Percentiles rank a stretch among this genome's conserved stretches.
Evolutionary conservation across 2,329 filamentous ascomycete species (phyloP).

Genomic region (Neurospora sp.): DNA sequence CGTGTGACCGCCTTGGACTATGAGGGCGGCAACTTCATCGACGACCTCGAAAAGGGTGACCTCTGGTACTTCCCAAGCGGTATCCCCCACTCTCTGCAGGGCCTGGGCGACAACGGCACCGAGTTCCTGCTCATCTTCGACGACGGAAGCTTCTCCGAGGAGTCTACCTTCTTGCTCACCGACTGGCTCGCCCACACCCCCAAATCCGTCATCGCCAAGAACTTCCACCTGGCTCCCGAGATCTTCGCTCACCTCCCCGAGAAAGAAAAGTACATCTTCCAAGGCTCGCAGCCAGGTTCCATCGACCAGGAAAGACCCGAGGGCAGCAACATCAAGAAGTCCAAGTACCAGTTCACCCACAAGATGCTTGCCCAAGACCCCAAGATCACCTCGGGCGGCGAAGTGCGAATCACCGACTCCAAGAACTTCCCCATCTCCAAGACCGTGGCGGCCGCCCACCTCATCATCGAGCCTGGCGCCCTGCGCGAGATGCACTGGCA

Average conservation of each 20-base stretch:
- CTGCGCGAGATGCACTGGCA: slow-evolving; percentile 80
- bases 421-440: slow-evolving; percentile 64
- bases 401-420: slow-evolving; percentile 67
- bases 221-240: slow-evolving; percentile 63
- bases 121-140: slow-evolving; percentile 41
- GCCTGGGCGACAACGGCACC: slow-evolving; percentile 51
- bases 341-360: slow-evolving; percentile 59
- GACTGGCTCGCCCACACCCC: slow-evolving; percentile 68
- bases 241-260: slow-evolving; percentile 59
- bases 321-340: slow-evolving; percentile 53
- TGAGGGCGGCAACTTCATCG: slow-evolving; percentile 67
- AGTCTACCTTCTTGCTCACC: slow-evolving; percentile 62
- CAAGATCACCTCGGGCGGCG: slow-evolving; percentile 54
- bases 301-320: slow-evolving; percentile 56
- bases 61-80: slow-evolving; percentile 75
- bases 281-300: slow-evolving; percentile 52
- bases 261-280: slow-evolving; percentile 68
- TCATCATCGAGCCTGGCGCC: slow-evolving; percentile 60
- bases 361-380: slow-evolving; percentile 61
- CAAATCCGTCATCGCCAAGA: slow-evolving; percentile 61
- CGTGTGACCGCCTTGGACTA: slow-evolving; percentile 65
- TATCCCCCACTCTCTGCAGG: slow-evolving; percentile 68
- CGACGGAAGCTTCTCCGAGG: slow-evolving; percentile 42
- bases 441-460: slow-evolving; percentile 62
- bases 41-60: slow-evolving; percentile 66